Evolutionary conservation across 306 rosid species (phyloP), one percentile per base, ranked within the genome.

Genomic region (Vigna nakashimae): DNA sequence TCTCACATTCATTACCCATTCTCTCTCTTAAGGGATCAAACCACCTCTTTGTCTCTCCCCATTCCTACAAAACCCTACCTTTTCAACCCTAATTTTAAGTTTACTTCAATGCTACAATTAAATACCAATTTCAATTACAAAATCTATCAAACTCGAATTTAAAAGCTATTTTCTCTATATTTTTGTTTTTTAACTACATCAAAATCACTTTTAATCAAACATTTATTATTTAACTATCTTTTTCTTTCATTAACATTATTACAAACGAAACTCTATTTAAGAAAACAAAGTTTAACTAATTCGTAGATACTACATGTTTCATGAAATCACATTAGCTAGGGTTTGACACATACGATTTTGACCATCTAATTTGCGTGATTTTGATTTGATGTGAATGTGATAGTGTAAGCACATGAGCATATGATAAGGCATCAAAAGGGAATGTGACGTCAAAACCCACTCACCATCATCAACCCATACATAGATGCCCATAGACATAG

Each of bases 361-460:
- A 72, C 67, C 67, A 71, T n/a, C 10, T 24, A 5, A 28, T 15
- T 40, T 49, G 34, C 4, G 1, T 56, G 6, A 40, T 32, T 34
- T 57, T 60, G 76, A 69, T 73, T 63, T 71, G 78, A 79, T 67
- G 76, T 53, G 85, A 82, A 38, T 26, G 62, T 59, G 82, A 70
- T 69, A 74, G 51, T 48, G 43, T 71, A 50, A 70, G 65, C 55
- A 51, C 7, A 50, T 8, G 59, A 24, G 71, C 65, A 67, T 11
- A 53, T 40, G 34, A 81, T 69, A 16, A 10, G 7, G 43, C 60
- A 24, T 11, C 46, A 3, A 16, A 24, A 69, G 13, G 30, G n/a
- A 55, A 68, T 58, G 78, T 82, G 85, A 88, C 91, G 87, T 83
- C 60, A 75, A 63, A 42, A 57, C 45, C 82, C 72, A 82, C 80